A percentile compares a stretch with the other conserved stretches of the same genome.
phyloP scores from a whole-genome alignment of 495 filamentous ascomycete genomes.

The Aspergillus cristatus region DNA sequence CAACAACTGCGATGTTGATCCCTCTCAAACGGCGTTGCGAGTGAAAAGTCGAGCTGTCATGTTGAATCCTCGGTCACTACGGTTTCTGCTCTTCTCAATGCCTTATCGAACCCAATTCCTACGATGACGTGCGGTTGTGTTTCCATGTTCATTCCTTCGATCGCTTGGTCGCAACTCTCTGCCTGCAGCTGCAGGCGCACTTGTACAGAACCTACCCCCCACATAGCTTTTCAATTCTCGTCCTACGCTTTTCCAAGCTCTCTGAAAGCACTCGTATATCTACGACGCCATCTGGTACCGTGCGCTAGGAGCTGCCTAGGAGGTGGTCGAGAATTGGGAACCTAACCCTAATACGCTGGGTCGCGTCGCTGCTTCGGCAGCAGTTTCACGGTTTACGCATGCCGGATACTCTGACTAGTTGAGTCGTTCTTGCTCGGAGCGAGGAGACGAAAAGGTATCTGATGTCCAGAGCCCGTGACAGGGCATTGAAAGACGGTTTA shows the following conservation, averaged over 20 bases:
- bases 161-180: slow-evolving; percentile 18
- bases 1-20: slow-evolving; percentile 14
- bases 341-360: slow-evolving; percentile 32
- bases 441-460: slow-evolving; percentile 25
- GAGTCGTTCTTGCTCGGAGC: slow-evolving; percentile 17
- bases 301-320: slow-evolving; percentile 4
- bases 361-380: slow-evolving; percentile 23
- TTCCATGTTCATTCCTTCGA: slow-evolving; percentile 8
- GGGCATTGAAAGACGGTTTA: slow-evolving; percentile 32
- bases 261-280: slow-evolving; percentile 4
- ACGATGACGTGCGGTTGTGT: slow-evolving; percentile 11
- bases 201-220: slow-evolving; percentile 27
- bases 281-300: slow-evolving; percentile 8
- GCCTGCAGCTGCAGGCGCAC: slow-evolving; percentile 22
- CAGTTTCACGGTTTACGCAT: slow-evolving; percentile 33
- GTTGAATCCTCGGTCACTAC: slow-evolving; percentile 3
- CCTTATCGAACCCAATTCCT: slow-evolving; percentile 15
- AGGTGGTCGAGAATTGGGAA: slow-evolving; percentile 21
- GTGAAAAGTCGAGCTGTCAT: slow-evolving; percentile 2
- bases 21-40: slow-evolving; percentile 14
- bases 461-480: slow-evolving; percentile 28
- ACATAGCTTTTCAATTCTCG: slow-evolving; percentile 16
- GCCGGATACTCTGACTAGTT: slow-evolving; percentile 27
- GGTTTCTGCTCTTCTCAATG: slow-evolving; percentile 7
- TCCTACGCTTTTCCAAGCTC: slow-evolving; percentile 10